phyloP scores from a whole-genome alignment of 257 asterid species.

The Orobanche coerulescens region DNA sequence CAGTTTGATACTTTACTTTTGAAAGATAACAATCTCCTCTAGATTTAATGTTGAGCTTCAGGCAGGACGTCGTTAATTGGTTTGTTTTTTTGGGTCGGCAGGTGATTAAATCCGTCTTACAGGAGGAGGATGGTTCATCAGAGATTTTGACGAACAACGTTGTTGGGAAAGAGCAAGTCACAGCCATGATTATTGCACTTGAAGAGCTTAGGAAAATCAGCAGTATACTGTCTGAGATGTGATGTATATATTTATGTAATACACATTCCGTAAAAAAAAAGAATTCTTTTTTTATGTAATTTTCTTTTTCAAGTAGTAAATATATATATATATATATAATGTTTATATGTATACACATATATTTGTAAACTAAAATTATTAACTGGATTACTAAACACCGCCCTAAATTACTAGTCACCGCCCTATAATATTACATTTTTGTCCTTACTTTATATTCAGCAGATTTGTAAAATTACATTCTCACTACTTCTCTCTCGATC shows the following conservation, averaged over 20 bases:
- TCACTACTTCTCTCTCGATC: no score
- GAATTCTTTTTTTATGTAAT: no score
- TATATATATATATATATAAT: no score
- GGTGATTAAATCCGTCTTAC: slow-evolving; percentile 76
- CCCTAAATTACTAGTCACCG: no score
- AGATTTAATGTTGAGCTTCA: background rate
- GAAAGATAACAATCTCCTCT: background rate
- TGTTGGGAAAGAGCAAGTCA: slow-evolving; percentile 58
- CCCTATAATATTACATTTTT: no score
- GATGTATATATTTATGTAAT: slow-evolving; percentile 30
- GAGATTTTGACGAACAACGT: slow-evolving; percentile 38
- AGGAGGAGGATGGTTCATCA: slow-evolving; percentile 42
- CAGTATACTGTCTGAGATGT: slow-evolving; percentile 71
- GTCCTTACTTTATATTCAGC: no score
- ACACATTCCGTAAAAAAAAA: slow-evolving; percentile 21
- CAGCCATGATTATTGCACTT: slow-evolving; percentile 69
- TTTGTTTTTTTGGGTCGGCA: slow-evolving; percentile 24
- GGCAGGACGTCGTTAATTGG: background rate
- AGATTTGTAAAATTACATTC: no score
- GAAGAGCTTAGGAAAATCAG: slow-evolving; percentile 86
- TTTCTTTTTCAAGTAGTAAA: no score
- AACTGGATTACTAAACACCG: no score
- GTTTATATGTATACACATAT: no score
- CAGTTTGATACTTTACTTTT: no score
- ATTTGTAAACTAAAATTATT: no score